Evolutionary conservation across 306 rosid species (phyloP), one percentile per base, ranked within the genome.

Genomic region (Dicorynia guianensis): DNA sequence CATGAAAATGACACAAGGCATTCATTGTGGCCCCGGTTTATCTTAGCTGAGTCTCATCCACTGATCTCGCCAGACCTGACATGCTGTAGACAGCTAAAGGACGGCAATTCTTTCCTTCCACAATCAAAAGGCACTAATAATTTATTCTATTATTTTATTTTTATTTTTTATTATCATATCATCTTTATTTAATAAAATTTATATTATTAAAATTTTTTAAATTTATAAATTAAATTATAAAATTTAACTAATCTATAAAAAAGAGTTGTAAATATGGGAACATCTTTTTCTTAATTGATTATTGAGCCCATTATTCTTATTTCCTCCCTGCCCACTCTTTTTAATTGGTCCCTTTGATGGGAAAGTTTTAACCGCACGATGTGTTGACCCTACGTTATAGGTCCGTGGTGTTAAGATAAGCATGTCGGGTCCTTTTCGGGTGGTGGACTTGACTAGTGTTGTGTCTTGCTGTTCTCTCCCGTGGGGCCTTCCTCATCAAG

Each of bases 391-490:
- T 43, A 67, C 79, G 48, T 60, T 50, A 43, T 73, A 65, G 77
- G 81, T 61, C 72, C 66, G 40, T 84, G 64, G 56, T 15, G 58
- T 64, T 49, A 20, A 15, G 69, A 80, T 25, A 25, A 48, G 73
- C 76, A 38, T 72, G 91, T 65, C 65, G 75, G 75, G 89, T 86
- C 84, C n/a, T 76, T 84, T 72, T 90, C 82, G 13, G 80, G 69
- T 72, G 79, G 62, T 48, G 78, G 74, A n/a, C 74, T 66, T 25
- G 30, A 25, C 30, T 25, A 25, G 30, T 1, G 30, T 75, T 66
- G 75, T 79, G 75, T 79, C 78, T 79, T 58, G 11, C 40, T 38
- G 69, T 67, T 71, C 55, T 66, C 12, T 12, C 6, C 0, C 57
- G 83, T 67, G 81, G 88, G 86, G 63, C 91, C 85, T 13, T 11